Evolutionary conservation across 352 stramenopile species (phyloP).

Genomic region (Phytophthora fragariae): DNA sequence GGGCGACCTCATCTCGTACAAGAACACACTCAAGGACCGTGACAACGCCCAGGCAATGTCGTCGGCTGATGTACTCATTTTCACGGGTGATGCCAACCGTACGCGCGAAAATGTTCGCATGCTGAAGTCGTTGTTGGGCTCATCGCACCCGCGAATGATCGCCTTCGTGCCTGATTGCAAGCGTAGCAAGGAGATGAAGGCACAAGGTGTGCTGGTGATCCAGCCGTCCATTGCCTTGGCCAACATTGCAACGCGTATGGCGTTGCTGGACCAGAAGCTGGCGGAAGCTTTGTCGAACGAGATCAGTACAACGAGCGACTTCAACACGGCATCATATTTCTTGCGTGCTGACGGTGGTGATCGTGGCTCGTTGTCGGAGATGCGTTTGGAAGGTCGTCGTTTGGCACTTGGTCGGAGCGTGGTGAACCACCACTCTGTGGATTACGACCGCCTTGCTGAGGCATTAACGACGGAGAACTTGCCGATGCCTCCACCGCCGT

Average conservation of each 20-base stretch:
- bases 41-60: constrained; percentile 46
- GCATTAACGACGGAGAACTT: constrained; percentile 45
- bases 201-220: constrained; percentile 63
- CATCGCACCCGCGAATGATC: constrained; percentile 60
- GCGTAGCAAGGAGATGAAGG: constrained; percentile 58
- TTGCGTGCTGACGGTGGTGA: constrained; percentile 42
- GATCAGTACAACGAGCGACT: constrained; percentile 56
- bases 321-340: constrained; percentile 66
- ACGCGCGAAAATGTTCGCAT: constrained; percentile 60
- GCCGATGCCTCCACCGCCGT: constrained; percentile 54
- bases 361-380: constrained; percentile 52
- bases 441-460: constrained; percentile 58
- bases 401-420: constrained; percentile 59
- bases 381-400: constrained; percentile 46
- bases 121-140: constrained; percentile 49
- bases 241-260: constrained; percentile 73
- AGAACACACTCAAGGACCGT: constrained; percentile 63
- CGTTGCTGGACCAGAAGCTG: constrained; percentile 56
- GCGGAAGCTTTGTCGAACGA: constrained; percentile 49
- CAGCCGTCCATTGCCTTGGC: constrained; percentile 72
- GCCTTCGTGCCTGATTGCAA: constrained; percentile 54
- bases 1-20: constrained; percentile 68
- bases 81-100: constrained; percentile 57
- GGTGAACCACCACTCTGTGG: constrained; percentile 75
- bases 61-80: constrained; percentile 64